Evolutionary conservation across 441 rosid species (phyloP).

Genomic region (Populus hybrid): DNA sequence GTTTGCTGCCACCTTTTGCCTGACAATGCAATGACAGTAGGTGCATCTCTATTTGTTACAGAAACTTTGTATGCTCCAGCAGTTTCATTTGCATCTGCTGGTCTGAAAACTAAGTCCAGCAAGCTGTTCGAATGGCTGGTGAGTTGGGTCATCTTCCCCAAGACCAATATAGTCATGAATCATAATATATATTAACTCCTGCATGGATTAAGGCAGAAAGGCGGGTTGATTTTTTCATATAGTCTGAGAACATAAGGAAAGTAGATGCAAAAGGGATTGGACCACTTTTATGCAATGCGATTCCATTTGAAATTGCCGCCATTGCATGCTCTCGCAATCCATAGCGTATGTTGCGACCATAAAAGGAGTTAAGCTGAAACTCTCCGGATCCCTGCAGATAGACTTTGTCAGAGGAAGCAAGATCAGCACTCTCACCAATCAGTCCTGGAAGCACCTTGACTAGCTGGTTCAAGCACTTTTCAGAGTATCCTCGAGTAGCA

Average conservation of each 20-base stretch:
- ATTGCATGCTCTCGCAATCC: constrained; percentile 35
- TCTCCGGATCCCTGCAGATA: constrained; percentile 20
- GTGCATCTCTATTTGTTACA: constrained; percentile 15
- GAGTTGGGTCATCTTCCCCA: constrained; percentile 36
- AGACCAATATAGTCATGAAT: constrained; percentile 34
- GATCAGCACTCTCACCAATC: constrained; percentile 36
- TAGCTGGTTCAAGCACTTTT: constrained; percentile 32
- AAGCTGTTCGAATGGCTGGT: constrained; percentile 36
- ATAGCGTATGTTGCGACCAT: constrained; percentile 25
- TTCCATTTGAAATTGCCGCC: constrained; percentile 37
- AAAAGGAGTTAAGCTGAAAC: constrained; percentile 13
- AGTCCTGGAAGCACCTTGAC: constrained; percentile 31
- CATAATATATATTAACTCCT: neutral
- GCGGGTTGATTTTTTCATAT: constrained; percentile 29
- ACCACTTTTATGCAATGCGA: constrained; percentile 29
- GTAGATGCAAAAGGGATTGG: constrained; percentile 34
- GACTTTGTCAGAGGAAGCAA: constrained; percentile 29
- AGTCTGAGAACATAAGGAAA: constrained; percentile 31
- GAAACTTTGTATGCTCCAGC: constrained; percentile 32
- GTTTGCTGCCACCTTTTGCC: constrained; percentile 28
- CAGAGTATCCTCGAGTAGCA: constrained; percentile 23
- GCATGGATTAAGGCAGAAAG: constrained; percentile 35
- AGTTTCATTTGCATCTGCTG: constrained; percentile 33
- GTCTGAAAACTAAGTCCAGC: constrained; percentile 30
- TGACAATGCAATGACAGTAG: constrained; percentile 28